phyloP scores from a whole-genome alignment of 2,329 filamentous ascomycete species.

The Calonectria montana region DNA sequence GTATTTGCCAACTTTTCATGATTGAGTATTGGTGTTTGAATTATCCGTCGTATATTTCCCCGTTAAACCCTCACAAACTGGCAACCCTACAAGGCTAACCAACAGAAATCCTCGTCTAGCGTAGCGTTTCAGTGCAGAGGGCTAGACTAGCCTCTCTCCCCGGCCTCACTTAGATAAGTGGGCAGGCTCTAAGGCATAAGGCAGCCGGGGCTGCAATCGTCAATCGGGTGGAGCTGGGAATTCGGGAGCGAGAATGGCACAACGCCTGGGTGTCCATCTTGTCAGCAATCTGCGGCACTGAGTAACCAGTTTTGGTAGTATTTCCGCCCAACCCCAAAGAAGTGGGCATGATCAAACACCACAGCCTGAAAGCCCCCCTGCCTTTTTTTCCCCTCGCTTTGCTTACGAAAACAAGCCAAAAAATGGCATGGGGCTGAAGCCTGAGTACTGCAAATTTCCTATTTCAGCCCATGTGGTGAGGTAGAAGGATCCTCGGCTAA shows the following conservation, averaged over 20 bases:
- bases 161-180: too few species aligned
- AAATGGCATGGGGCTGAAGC: neutral
- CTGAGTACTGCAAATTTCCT: neutral
- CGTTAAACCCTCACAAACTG: too few species aligned
- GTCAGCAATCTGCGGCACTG: neutral
- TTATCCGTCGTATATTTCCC: too few species aligned
- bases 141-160: too few species aligned
- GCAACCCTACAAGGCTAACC: too few species aligned
- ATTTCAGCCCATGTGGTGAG: neutral
- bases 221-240: neutral
- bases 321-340: neutral
- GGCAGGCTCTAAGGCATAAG: neutral
- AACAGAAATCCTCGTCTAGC: too few species aligned
- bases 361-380: neutral
- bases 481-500: neutral
- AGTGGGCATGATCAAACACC: neutral
- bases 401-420: neutral
- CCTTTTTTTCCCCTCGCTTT: neutral
- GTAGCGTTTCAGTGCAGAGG: too few species aligned
- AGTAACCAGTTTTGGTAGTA: neutral
- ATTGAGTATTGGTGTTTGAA: too few species aligned
- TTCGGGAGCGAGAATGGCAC: neutral
- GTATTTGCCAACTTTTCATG: too few species aligned
- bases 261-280: neutral
- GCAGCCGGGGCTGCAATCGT: neutral